Base-by-base conservation (phyloP, 2,329 filamentous ascomycete species). In the Diaporthe vexans region DNA sequence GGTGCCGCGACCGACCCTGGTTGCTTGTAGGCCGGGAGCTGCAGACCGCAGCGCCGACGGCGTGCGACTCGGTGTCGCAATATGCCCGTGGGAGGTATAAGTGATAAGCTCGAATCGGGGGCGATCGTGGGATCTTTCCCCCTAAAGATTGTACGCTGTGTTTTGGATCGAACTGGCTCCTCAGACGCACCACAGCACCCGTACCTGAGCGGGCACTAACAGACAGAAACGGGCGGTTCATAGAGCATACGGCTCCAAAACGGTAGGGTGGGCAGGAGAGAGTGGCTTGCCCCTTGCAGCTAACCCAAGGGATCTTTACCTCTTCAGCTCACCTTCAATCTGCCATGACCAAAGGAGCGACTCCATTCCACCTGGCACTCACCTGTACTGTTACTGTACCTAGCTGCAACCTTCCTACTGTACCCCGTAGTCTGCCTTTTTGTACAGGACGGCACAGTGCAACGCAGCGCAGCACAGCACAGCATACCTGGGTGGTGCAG, bases 311-410 rank as follows among this genome's bases (percentile, higher is more conserved):
- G 46, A 40, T 74, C 73, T 67, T 74, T 67, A 72, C 59, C 73
- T 58, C 68, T 70, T 61, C 68, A 72, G 71, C 65, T 71, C 48
- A 72, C 68, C 51, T 72, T 61, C 40, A 57, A 59, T 59, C 56
- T 61, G 43, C 51, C 68, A 43, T 68, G 48, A 56, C 69, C 63
- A 72, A 29, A 54, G 46, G 63, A 68, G 63, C 63, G 63, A 68
- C 63, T 51, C 63, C 63, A 52, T 68, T 54, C 33, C 33, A 48
- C 33, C 33, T 40, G 24, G 48, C 63, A 68, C 63, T 40, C 52
- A 54, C 26, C 46, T 48, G 8, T 21, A 48, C 46, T 21, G 46
- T 19, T 19, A 67, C 63, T 33, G 48, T 29, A n/a, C n/a, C 69
- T 43, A 58, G 29, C 68, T 65, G 67, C 59, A 19, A 15, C 40